Conservation (phyloP, 2,329 filamentous ascomycete genomes). For the Dactylellina sp. region DNA sequence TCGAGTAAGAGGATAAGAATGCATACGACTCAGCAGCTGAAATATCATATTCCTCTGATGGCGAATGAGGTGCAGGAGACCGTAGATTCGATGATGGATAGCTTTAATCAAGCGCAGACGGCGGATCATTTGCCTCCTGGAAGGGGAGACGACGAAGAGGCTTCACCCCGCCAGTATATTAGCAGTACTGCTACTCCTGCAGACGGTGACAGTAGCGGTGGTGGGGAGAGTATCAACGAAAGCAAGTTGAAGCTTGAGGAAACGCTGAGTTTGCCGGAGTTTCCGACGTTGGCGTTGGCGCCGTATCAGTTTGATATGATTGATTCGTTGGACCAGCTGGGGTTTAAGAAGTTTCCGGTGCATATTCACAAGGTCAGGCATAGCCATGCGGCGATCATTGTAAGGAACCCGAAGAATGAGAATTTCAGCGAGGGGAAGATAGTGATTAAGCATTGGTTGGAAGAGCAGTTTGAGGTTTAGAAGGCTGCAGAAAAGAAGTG, state of each 20-base stretch:
- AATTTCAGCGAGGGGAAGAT: conserved; percentile 80
- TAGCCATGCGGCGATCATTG: conserved; percentile 89
- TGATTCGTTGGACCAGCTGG: conserved; percentile 75
- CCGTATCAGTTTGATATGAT: conserved; percentile 88
- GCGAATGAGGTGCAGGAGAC: conserved; percentile 76
- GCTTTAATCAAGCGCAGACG: conserved; percentile 74
- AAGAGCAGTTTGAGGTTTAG: conserved; percentile 74
- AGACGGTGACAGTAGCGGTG: background rate
- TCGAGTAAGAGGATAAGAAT: conserved; percentile 79
- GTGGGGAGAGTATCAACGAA: conserved; percentile 31
- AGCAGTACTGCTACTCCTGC: background rate
- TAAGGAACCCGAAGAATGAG: conserved; percentile 74
- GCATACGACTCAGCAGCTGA: conserved; percentile 70
- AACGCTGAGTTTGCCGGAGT: conserved; percentile 63
- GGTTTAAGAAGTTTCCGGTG: conserved; percentile 75
- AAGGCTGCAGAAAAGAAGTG: background rate
- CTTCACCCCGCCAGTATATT: no score
- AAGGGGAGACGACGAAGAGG: conserved; percentile 11
- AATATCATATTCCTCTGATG: conserved; percentile 74
- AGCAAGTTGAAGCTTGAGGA: conserved; percentile 35
- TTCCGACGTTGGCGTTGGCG: conserved; percentile 80
- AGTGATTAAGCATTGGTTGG: conserved; percentile 84
- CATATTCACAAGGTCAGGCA: conserved; percentile 83
- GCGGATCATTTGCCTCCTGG: conserved; percentile 76
- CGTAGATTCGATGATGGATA: conserved; percentile 82